Percentiles rank a stretch among this genome's conserved stretches.
Conservation (phyloP, 225 moss, liverwort and hornwort genomes). For the Polytrichum formosum region DNA sequence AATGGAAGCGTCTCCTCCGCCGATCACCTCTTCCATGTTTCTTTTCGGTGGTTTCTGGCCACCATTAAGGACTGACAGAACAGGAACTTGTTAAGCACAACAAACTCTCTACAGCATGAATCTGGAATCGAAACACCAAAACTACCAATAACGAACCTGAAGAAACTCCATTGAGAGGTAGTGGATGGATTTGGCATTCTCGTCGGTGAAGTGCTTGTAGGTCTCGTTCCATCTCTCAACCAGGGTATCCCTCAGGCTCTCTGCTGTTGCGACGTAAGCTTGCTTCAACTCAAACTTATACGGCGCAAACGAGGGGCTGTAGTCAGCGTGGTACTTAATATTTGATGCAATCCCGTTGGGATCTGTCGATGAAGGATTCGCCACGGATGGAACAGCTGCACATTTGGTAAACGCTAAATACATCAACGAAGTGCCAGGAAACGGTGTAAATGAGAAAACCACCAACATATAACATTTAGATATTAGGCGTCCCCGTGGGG, state of each 20-base stretch:
- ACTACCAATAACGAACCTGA: constrained; percentile 42
- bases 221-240: constrained; percentile 94
- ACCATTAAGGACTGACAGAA: too few relatives aligned
- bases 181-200: constrained; percentile 85
- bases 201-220: constrained; percentile 67
- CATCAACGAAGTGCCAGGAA: not conserved
- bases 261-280: constrained; percentile 85
- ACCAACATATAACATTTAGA: not conserved
- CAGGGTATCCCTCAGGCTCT: constrained; percentile 73
- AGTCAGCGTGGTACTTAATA: constrained; percentile 90
- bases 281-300: constrained; percentile 79
- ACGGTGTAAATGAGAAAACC: too few relatives aligned
- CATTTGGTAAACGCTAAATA: not conserved
- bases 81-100: too few relatives aligned
- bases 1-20: too few relatives aligned
- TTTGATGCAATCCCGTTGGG: constrained; percentile 58
- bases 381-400: constrained; percentile 27
- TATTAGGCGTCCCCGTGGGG: not conserved
- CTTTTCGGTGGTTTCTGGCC: too few relatives aligned
- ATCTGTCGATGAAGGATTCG: constrained; percentile 67
- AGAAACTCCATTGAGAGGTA: constrained; percentile 98
- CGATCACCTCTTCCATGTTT: too few relatives aligned
- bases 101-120: too few relatives aligned
- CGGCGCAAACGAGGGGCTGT: constrained; percentile 79
- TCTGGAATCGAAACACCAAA: too few relatives aligned